Percentiles rank a stretch among this genome's conserved stretches.
These are phyloP conservation scores for Ophioceras dolichostomum DNA, from an alignment of 2,329 filamentous ascomycete genomes.

Conservation along the genomic window DNA sequence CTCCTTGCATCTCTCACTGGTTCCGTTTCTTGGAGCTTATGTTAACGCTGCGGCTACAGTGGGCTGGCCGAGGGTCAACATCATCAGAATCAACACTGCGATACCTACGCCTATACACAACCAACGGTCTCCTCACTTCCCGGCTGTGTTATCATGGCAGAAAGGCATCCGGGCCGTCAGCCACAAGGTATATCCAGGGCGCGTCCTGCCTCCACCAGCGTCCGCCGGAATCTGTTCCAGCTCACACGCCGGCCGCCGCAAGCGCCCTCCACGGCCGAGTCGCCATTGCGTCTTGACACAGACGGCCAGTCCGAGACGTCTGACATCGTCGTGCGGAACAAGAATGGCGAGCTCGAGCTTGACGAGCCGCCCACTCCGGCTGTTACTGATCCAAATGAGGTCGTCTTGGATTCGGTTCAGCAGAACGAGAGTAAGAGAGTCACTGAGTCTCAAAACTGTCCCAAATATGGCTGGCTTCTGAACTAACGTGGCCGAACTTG, in stretches of 20 bases:
- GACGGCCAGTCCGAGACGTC: conserved; percentile 27
- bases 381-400: conserved; percentile 42
- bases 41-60: no score
- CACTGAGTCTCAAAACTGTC: neutral
- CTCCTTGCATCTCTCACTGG: no score
- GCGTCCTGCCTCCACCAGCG: conserved; percentile 11
- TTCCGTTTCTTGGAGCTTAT: no score
- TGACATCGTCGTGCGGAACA: conserved; percentile 51
- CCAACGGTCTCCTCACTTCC: no score
- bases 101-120: no score
- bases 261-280: conserved; percentile 16
- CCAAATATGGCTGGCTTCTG: neutral
- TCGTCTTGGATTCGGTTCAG: conserved; percentile 41
- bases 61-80: no score
- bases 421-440: conserved; percentile 38
- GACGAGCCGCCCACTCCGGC: conserved; percentile 40
- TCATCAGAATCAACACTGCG: no score
- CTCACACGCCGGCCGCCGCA: conserved; percentile 44
- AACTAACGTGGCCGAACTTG: neutral
- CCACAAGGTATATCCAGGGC: neutral
- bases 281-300: conserved; percentile 32
- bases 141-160: no score
- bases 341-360: conserved; percentile 51
- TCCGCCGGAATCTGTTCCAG: conserved; percentile 48
- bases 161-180: conserved; percentile 5